phyloP scores from a whole-genome alignment of 495 filamentous ascomycete species.

The Trichoderma asperelloides region DNA sequence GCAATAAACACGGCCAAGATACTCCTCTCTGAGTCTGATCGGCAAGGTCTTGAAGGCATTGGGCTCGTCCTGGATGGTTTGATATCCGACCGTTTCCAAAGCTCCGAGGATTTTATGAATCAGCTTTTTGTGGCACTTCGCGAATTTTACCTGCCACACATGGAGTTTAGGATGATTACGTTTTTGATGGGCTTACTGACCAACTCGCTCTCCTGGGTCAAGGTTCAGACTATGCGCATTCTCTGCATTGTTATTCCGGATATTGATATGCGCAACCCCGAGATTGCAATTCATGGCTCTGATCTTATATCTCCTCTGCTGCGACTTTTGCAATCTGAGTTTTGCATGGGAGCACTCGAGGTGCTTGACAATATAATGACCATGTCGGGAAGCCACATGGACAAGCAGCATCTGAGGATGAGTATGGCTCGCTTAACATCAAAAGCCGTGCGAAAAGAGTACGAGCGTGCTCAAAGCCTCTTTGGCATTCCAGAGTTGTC shows the following conservation, averaged over 20 bases:
- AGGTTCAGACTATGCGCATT: slow-evolving; percentile 82
- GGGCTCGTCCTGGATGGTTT: slow-evolving; percentile 58
- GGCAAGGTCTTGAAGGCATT: slow-evolving; percentile 50
- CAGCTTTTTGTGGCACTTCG: slow-evolving; percentile 70
- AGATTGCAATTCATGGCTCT: slow-evolving; percentile 84
- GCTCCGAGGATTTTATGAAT: slow-evolving; percentile 65
- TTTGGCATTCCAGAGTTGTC: slow-evolving; percentile 95
- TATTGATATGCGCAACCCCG: slow-evolving; percentile 85
- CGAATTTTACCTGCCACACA: slow-evolving; percentile 69
- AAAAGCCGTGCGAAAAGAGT: slow-evolving; percentile 80
- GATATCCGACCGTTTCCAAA: slow-evolving; percentile 57
- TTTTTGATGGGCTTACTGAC: slow-evolving; percentile 89
- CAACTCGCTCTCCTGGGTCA: slow-evolving; percentile 81
- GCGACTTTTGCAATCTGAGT: slow-evolving; percentile 83
- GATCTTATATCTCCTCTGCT: slow-evolving; percentile 92
- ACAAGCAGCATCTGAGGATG: slow-evolving; percentile 90
- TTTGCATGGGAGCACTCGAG: slow-evolving; percentile 81
- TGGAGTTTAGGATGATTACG: slow-evolving; percentile 75
- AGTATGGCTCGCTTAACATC: slow-evolving; percentile 83
- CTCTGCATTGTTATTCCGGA: slow-evolving; percentile 78
- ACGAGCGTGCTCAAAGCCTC: slow-evolving; percentile 84
- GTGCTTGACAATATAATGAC: slow-evolving; percentile 92
- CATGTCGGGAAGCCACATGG: slow-evolving; percentile 86
- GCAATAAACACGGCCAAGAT: slow-evolving; percentile 55
- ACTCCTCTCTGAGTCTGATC: slow-evolving; percentile 63